Percentiles rank a stretch among this genome's conserved stretches.
These are phyloP conservation scores for Blastobotrys mokoenaii DNA, from an alignment of 805 yeast species.

Conservation along the genomic window DNA sequence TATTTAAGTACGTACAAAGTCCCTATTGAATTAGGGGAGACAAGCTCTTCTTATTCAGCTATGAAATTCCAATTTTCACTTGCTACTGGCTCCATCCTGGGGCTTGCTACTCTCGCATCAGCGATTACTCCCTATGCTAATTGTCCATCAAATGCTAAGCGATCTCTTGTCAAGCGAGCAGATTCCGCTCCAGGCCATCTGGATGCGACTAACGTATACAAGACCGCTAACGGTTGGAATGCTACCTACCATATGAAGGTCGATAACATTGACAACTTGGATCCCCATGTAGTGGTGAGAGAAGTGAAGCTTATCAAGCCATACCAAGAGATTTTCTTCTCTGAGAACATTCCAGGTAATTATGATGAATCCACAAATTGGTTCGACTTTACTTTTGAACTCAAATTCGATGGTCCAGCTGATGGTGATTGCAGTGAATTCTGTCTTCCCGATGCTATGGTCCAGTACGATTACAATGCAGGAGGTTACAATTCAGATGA, in stretches of 20 bases:
- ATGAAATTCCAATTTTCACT: too few species aligned
- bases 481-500: not conserved
- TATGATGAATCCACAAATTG: not conserved
- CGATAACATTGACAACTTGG: conserved; percentile 1
- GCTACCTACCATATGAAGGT: not conserved
- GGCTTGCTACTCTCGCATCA: too few species aligned
- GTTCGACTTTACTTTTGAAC: not conserved
- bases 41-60: too few species aligned
- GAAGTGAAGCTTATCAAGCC: not conserved
- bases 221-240: not conserved
- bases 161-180: too few species aligned
- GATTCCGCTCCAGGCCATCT: not conserved
- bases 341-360: not conserved
- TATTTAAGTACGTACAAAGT: too few species aligned
- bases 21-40: too few species aligned
- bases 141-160: too few species aligned
- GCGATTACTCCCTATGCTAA: too few species aligned
- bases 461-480: not conserved
- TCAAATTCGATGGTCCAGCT: not conserved
- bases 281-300: not conserved
- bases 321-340: not conserved
- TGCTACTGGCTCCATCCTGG: too few species aligned
- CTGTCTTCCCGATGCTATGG: not conserved
- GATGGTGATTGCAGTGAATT: not conserved
- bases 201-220: not conserved